Conservation (phyloP, 768 basidiomycete species). For the Strobilomyces echinocephalus region DNA sequence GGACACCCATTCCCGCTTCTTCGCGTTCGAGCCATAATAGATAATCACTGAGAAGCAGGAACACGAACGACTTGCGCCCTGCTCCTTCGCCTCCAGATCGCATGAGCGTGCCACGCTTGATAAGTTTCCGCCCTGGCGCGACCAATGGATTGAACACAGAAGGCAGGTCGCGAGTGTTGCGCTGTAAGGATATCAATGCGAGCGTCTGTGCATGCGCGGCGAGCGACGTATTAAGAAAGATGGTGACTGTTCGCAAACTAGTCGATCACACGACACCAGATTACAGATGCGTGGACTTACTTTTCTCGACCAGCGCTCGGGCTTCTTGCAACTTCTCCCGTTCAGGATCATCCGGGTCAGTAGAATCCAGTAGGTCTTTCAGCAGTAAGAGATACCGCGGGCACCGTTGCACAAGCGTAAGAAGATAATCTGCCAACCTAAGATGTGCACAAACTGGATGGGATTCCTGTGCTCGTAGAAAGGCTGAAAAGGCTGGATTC, state of each 20-base stretch:
- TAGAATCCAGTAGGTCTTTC: constrained; percentile 73
- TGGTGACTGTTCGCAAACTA: constrained; percentile 50
- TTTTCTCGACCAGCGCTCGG: constrained; percentile 68
- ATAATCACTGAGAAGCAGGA: constrained; percentile 80
- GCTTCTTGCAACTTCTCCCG: constrained; percentile 54
- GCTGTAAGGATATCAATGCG: constrained; percentile 71
- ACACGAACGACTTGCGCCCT: constrained; percentile 47
- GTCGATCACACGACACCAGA: constrained; percentile 1
- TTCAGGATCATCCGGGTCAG: constrained; percentile 63
- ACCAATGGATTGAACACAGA: constrained; percentile 76
- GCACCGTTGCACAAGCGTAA: constrained; percentile 84
- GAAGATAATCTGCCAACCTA: constrained; percentile 77
- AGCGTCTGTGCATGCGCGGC: constrained; percentile 75
- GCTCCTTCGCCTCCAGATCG: constrained; percentile 42
- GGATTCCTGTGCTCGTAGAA: constrained; percentile 60
- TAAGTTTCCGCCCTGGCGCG: constrained; percentile 70
- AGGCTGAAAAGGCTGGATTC: constrained; percentile 50
- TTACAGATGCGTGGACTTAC: constrained; percentile 36
- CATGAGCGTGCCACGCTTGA: constrained; percentile 62
- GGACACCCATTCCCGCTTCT: constrained; percentile 30
- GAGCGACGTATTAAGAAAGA: constrained; percentile 73
- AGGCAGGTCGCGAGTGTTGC: constrained; percentile 69
- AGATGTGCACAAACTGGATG: constrained; percentile 70
- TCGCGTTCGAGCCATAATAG: constrained; percentile 69
- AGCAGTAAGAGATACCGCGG: constrained; percentile 81